Percentiles rank a stretch among this genome's conserved stretches.
These are phyloP conservation scores for Globisporangium solare DNA, from an alignment of 352 stramenopile species.

Conservation along the genomic window DNA sequence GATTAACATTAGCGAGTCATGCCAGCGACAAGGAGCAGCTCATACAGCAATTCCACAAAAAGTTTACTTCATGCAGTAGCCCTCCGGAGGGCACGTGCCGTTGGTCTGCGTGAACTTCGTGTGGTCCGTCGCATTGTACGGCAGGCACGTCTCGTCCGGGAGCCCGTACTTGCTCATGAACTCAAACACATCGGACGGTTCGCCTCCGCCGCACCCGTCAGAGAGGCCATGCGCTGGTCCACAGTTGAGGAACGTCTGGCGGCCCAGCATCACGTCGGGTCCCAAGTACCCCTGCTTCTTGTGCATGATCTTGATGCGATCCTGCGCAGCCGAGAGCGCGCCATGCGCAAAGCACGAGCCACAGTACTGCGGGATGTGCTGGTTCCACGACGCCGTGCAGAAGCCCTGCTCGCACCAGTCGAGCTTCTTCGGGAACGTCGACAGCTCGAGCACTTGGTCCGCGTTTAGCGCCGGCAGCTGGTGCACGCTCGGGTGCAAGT, in stretches of 20 bases:
- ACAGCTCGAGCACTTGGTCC: constrained; percentile 33
- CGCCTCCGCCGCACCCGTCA: constrained; percentile 46
- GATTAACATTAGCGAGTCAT: background rate
- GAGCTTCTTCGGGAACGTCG: constrained; percentile 52
- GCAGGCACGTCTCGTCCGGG: constrained; percentile 49
- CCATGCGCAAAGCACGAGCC: constrained; percentile 72
- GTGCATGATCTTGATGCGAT: constrained; percentile 69
- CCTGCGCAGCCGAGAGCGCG: constrained; percentile 43
- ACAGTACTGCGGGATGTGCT: constrained; percentile 73
- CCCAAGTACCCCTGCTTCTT: constrained; percentile 30
- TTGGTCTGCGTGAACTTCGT: constrained; percentile 44
- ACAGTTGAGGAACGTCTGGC: constrained; percentile 66
- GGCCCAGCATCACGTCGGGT: constrained; percentile 53
- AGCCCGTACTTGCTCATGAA: constrained; percentile 60
- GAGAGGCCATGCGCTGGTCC: constrained; percentile 47
- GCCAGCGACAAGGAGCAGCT: background rate
- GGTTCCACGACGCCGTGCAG: constrained; percentile 65
- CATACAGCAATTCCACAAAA: background rate
- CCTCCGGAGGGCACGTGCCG: constrained; percentile 51
- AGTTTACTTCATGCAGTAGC: constrained; percentile 61
- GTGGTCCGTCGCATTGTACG: constrained; percentile 60
- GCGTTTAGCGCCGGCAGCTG: constrained; percentile 23
- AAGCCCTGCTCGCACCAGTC: constrained; percentile 77
- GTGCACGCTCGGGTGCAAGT: constrained; percentile 33
- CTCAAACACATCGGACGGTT: constrained; percentile 53